Percentiles rank a stretch among this genome's conserved stretches.
Conservation (phyloP, 2,329 filamentous ascomycete genomes). For the Metarhizium guizhouense region DNA sequence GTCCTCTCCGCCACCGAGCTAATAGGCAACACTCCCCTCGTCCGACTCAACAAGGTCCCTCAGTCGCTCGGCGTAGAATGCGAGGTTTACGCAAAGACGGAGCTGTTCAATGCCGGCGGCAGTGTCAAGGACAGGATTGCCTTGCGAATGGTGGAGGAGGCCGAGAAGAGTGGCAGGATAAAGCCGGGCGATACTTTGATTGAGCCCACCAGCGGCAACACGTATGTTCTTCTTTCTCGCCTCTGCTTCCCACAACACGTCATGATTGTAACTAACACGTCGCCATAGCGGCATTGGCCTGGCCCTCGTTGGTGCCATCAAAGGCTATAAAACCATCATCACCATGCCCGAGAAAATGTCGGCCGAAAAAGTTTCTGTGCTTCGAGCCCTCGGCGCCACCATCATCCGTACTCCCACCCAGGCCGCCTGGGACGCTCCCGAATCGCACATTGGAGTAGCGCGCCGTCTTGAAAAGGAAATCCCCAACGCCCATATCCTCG, state of each 20-base stretch:
- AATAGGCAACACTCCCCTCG: constrained; percentile 93
- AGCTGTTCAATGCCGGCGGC: constrained; percentile 89
- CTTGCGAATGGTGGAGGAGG: constrained; percentile 93
- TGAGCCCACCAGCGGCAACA: constrained; percentile 96
- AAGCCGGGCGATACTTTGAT: constrained; percentile 96
- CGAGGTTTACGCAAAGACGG: constrained; percentile 82
- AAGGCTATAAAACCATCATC: constrained; percentile 98
- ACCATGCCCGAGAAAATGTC: constrained; percentile 99
- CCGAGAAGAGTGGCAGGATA: constrained; percentile 83
- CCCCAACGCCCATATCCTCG: constrained; percentile 91
- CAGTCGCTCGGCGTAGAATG: constrained; percentile 84
- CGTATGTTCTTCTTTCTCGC: constrained; percentile 39
- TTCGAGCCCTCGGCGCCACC: constrained; percentile 87
- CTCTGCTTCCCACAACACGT: too few relatives aligned
- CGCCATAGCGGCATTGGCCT: constrained; percentile 73
- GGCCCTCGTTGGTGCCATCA: constrained; percentile 87
- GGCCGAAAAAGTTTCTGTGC: constrained; percentile 90
- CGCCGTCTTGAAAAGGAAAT: constrained; percentile 86
- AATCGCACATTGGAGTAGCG: constrained; percentile 95
- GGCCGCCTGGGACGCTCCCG: constrained; percentile 87
- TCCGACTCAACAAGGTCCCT: constrained; percentile 86
- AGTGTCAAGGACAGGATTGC: constrained; percentile 95
- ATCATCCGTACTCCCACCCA: constrained; percentile 97
- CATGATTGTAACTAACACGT: neutral
- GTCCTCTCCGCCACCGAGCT: constrained; percentile 67